phyloP scores from a whole-genome alignment of 768 basidiomycete species.

The Lyophyllum shimeji region DNA sequence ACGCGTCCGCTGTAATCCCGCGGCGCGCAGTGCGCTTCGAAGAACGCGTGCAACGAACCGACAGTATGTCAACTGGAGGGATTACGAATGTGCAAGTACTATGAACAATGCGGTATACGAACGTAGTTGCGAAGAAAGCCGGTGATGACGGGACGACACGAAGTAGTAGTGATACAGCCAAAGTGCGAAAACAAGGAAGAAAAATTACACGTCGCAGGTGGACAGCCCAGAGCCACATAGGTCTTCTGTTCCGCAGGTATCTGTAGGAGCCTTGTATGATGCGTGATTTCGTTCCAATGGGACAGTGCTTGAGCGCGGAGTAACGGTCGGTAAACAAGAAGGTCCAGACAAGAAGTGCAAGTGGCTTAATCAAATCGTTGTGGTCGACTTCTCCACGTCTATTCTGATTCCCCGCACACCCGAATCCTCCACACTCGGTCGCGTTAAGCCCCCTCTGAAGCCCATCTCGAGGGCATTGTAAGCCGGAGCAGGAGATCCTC shows the following conservation, averaged over 20 bases:
- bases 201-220: too few relatives aligned
- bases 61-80: not conserved
- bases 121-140: not conserved
- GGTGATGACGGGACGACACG: not conserved
- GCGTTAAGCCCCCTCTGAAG: constrained; percentile 28
- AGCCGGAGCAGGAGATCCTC: constrained; percentile 54
- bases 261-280: not conserved
- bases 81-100: constrained; percentile 3
- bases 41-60: not conserved
- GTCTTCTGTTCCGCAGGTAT: constrained; percentile 11
- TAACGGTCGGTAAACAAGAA: constrained; percentile 13
- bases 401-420: constrained; percentile 51
- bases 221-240: not conserved
- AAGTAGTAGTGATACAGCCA: not conserved
- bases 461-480: constrained; percentile 53
- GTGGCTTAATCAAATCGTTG: constrained; percentile 37
- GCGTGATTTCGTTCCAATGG: constrained; percentile 10
- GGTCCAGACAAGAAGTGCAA: constrained; percentile 1
- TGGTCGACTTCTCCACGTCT: constrained; percentile 60
- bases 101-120: constrained; percentile 1
- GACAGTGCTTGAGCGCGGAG: not conserved
- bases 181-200: not conserved
- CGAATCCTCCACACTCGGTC: constrained; percentile 30
- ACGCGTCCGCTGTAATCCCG: not conserved
- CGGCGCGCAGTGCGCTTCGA: not conserved